Percentiles rank a stretch among this genome's conserved stretches.
These are phyloP conservation scores for Corynascus novoguineensis DNA, from an alignment of 495 filamentous ascomycete species.

Conservation along the genomic window DNA sequence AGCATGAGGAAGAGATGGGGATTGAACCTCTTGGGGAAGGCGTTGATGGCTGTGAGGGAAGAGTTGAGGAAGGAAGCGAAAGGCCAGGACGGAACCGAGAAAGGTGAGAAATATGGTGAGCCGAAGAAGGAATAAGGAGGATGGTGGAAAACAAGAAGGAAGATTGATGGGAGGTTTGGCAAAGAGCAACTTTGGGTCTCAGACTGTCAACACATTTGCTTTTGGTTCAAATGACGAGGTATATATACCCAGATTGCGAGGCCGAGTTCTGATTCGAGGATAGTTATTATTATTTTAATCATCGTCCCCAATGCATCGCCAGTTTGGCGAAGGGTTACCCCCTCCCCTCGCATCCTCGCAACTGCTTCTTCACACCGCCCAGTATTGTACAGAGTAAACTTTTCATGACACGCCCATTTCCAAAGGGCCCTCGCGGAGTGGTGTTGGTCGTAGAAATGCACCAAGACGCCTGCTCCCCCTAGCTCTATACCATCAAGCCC, in stretches of 20 bases:
- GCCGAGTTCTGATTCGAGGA: too few species aligned
- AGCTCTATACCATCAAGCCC: slow-evolving; percentile 17
- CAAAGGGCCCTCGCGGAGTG: slow-evolving; percentile 19
- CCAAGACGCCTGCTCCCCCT: slow-evolving; percentile 20
- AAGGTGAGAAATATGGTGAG: not conserved
- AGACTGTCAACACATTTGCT: too few species aligned
- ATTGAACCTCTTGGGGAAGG: slow-evolving; percentile 61
- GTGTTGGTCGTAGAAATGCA: slow-evolving; percentile 26
- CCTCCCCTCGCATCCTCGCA: not conserved
- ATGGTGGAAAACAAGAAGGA: not conserved
- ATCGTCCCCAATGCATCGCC: not conserved
- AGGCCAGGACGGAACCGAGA: slow-evolving; percentile 1
- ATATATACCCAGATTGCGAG: not conserved
- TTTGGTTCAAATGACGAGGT: not conserved
- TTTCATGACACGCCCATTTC: slow-evolving; percentile 3
- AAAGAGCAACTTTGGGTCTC: too few species aligned
- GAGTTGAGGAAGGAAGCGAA: slow-evolving; percentile 38
- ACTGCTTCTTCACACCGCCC: too few species aligned
- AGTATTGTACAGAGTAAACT: slow-evolving; percentile 6
- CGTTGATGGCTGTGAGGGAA: slow-evolving; percentile 40
- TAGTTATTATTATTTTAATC: slow-evolving; percentile 1
- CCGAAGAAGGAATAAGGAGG: not conserved
- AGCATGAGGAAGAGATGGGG: slow-evolving; percentile 50
- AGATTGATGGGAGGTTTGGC: not conserved
- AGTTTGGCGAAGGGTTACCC: not conserved